Conservation (phyloP, 352 stramenopile species). For the Pythium coloratum region DNA sequence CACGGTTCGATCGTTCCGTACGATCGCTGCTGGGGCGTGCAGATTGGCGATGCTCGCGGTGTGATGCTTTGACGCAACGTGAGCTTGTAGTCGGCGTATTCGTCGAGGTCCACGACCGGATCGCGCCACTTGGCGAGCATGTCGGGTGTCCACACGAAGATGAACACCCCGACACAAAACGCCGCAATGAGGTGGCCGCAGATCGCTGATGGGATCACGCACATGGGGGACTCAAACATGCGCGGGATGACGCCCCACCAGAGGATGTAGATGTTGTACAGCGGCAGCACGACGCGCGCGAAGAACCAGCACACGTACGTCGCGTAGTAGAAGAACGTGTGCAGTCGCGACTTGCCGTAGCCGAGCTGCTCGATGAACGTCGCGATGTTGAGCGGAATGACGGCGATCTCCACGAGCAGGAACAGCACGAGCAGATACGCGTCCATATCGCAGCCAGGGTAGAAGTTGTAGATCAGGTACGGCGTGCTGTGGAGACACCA, state of each 20-base stretch:
- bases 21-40: constrained; percentile 29
- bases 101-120: constrained; percentile 64
- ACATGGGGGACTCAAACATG: constrained; percentile 42
- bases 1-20: constrained; percentile 31
- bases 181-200: constrained; percentile 80
- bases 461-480: constrained; percentile 84
- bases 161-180: constrained; percentile 81
- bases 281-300: constrained; percentile 67
- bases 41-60: constrained; percentile 59
- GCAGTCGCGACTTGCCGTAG: constrained; percentile 56
- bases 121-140: constrained; percentile 74
- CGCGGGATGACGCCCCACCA: constrained; percentile 72
- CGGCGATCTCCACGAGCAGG: constrained; percentile 81
- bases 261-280: constrained; percentile 82
- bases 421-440: constrained; percentile 81
- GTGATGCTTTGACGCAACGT: constrained; percentile 78
- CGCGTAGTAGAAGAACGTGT: constrained; percentile 68
- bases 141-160: constrained; percentile 84
- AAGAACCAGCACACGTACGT: constrained; percentile 82
- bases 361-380: constrained; percentile 81
- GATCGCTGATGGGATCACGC: constrained; percentile 59
- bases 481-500: constrained; percentile 42
- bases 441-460: constrained; percentile 68
- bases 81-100: constrained; percentile 78
- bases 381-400: constrained; percentile 80